Conservation (phyloP, 495 filamentous ascomycete species). For the Bacidia gigantensis region DNA sequence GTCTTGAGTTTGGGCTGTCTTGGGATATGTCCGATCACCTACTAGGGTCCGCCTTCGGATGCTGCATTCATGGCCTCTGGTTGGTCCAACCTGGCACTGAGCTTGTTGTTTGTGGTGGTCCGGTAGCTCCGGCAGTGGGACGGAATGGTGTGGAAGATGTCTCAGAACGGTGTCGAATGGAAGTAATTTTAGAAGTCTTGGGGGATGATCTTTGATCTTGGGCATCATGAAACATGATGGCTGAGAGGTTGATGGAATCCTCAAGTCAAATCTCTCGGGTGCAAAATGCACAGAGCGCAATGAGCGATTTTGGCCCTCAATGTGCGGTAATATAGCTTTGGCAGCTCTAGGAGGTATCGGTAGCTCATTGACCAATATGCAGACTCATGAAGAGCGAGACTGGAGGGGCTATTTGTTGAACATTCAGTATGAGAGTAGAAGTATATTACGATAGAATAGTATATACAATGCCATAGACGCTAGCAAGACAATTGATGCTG, state of each 20-base stretch:
- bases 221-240: conserved; percentile 1
- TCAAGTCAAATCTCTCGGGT: not conserved
- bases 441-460: no score
- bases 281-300: not conserved
- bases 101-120: not conserved
- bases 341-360: no score
- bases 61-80: no score
- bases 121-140: not conserved
- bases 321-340: no score
- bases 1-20: no score
- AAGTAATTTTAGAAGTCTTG: not conserved
- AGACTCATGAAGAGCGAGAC: no score
- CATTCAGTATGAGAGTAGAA: no score
- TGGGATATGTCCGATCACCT: no score
- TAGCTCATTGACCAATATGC: no score
- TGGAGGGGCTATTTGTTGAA: no score
- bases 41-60: no score
- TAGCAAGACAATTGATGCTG: not conserved
- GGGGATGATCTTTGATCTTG: conserved; percentile 1
- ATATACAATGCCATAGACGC: not conserved
- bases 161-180: not conserved
- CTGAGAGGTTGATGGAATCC: not conserved
- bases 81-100: no score
- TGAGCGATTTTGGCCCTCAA: not conserved
- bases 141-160: not conserved